Conservation (phyloP, 176 grass and related monocot genomes). For the Saccharum spontaneum region DNA sequence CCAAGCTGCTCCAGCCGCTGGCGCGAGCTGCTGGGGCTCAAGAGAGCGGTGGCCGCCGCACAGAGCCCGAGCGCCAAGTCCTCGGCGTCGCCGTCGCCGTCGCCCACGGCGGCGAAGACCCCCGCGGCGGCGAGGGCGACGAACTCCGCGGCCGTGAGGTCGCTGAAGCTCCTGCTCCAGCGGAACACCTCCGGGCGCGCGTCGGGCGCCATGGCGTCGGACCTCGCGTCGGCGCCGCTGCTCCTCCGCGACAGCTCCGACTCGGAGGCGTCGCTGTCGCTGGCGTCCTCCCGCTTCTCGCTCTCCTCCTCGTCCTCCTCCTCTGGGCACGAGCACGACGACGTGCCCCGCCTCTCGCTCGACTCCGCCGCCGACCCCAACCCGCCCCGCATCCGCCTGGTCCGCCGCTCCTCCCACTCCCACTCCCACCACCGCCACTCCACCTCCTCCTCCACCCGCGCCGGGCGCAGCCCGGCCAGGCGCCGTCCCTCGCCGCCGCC, state of each 20-base stretch:
- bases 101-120: neutral
- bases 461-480: constrained; percentile 26
- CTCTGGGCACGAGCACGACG: constrained; percentile 72
- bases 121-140: neutral
- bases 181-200: constrained; percentile 46
- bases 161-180: constrained; percentile 71
- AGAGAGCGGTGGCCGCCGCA: constrained; percentile 15
- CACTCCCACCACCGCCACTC: constrained; percentile 31
- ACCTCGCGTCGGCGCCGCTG: constrained; percentile 53
- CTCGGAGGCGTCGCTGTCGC: constrained; percentile 60
- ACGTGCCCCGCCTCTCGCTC: constrained; percentile 69
- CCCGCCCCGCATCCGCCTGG: constrained; percentile 53
- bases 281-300: constrained; percentile 75
- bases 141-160: constrained; percentile 38
- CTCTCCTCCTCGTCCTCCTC: constrained; percentile 79
- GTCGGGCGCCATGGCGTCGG: constrained; percentile 34
- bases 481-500: constrained; percentile 22
- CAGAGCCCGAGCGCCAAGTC: constrained; percentile 40
- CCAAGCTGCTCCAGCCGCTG: constrained; percentile 91
- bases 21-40: constrained; percentile 82
- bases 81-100: neutral
- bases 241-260: constrained; percentile 82
- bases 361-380: constrained; percentile 58
- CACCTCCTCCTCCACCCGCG: constrained; percentile 3
- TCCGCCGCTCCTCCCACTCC: constrained; percentile 34